These are phyloP conservation scores for Saussurea involucrata DNA, from an alignment of 129 eudicot genomes.

Conservation along the genomic window DNA sequence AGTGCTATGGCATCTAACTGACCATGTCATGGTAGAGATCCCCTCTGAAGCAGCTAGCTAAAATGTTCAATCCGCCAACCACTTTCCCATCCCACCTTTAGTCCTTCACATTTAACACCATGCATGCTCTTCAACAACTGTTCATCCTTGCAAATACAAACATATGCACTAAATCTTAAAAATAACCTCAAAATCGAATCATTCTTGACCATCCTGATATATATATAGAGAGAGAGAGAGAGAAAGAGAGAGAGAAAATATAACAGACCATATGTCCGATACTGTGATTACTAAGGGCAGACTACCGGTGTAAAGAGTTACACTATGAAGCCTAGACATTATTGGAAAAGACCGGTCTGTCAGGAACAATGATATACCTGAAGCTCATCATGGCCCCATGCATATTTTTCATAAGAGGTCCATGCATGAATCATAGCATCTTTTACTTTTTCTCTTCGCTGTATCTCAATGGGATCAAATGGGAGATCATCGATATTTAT, in stretches of 20 bases:
- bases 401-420: conserved; percentile 84
- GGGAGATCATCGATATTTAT: conserved; percentile 16
- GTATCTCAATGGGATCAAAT: conserved; percentile 44
- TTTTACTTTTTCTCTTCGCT: conserved; percentile 63
- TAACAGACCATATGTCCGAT: neutral
- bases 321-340: neutral
- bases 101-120: neutral
- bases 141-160: neutral
- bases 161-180: neutral
- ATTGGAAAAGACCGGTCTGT: neutral
- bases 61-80: neutral
- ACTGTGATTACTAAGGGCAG: neutral
- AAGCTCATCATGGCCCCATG: conserved; percentile 92
- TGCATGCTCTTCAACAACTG: neutral
- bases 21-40: neutral
- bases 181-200: neutral
- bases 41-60: neutral
- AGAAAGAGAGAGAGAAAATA: neutral
- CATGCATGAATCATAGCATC: conserved; percentile 89
- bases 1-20: neutral
- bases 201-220: neutral
- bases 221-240: no score
- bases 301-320: neutral
- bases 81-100: neutral
- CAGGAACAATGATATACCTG: conserved; percentile 38